Evolutionary conservation across 371 early-diverging fungal species (phyloP).

Genomic region (Saksenaea vasiformis): DNA sequence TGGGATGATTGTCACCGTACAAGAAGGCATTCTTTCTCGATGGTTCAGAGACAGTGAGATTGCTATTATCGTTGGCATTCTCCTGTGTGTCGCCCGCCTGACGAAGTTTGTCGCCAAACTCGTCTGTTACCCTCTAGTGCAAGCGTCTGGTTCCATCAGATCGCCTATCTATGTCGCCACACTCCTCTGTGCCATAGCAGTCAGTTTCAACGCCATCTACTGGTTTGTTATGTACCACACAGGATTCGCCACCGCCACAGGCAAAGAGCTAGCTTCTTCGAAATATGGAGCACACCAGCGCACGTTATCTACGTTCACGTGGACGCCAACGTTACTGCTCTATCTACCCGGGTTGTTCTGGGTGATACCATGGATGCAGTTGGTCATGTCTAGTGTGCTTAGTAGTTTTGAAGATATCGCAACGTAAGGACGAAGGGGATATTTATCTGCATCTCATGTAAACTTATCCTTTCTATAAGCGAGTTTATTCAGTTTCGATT

Average conservation of each 20-base stretch:
- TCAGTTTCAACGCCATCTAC: constrained; percentile 31
- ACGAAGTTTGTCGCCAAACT: constrained; percentile 46
- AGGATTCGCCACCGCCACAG: constrained; percentile 31
- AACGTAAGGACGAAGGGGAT: constrained; percentile 26
- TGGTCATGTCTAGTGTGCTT: constrained; percentile 47
- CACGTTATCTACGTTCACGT: constrained; percentile 14
- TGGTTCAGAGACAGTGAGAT: constrained; percentile 49
- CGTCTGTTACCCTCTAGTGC: constrained; percentile 38
- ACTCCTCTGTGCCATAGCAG: constrained; percentile 36
- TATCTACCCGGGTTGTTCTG: constrained; percentile 44
- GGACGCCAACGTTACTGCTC: constrained; percentile 25
- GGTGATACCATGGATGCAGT: constrained; percentile 47
- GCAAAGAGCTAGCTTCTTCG: constrained; percentile 32
- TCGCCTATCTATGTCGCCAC: constrained; percentile 41
- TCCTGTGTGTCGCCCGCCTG: constrained; percentile 33
- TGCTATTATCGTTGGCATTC: constrained; percentile 37
- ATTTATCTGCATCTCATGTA: no score
- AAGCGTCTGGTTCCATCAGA: constrained; percentile 19
- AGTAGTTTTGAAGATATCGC: constrained; percentile 51
- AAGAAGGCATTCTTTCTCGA: constrained; percentile 45
- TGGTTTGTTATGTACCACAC: constrained; percentile 39
- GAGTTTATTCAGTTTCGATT: constrained; percentile 50
- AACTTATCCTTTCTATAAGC: constrained; percentile 11
- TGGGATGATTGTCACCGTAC: constrained; percentile 46
- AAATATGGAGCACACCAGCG: neutral